A percentile compares a stretch with the other conserved stretches of the same genome.
phyloP scores from a whole-genome alignment of 1,284 basidiomycete genomes.

The Ceratobasidium sp. region DNA sequence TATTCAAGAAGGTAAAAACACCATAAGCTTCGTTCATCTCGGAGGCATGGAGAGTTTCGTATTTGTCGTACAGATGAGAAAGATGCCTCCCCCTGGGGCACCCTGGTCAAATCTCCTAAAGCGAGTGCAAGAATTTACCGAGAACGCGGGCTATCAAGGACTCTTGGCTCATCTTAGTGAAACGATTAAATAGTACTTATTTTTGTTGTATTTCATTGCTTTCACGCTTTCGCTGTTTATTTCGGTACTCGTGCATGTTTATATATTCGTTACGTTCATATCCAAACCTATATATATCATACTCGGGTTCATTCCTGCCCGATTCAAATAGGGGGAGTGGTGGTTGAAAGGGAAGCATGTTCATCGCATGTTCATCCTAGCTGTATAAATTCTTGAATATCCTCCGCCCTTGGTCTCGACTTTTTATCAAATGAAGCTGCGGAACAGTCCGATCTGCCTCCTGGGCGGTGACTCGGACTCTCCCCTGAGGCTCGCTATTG shows the following conservation, averaged over 20 bases:
- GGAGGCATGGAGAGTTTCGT: constrained; percentile 28
- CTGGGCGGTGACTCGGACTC: constrained; percentile 74
- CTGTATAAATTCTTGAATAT: background rate
- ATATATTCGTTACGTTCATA: constrained; percentile 30
- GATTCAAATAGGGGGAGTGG: constrained; percentile 7
- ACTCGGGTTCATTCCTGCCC: constrained; percentile 9
- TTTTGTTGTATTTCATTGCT: background rate
- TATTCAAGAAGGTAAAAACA: constrained; percentile 16
- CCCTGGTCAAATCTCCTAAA: constrained; percentile 19
- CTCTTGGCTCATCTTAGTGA: constrained; percentile 11
- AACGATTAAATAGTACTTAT: constrained; percentile 9
- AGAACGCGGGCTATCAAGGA: background rate
- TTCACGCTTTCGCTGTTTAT: background rate
- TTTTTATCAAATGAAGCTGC: constrained; percentile 61
- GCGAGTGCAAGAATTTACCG: constrained; percentile 1
- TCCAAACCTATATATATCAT: constrained; percentile 7
- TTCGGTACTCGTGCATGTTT: background rate
- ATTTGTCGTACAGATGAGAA: constrained; percentile 22
- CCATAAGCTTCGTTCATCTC: constrained; percentile 13
- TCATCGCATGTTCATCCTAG: background rate
- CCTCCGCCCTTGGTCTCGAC: background rate
- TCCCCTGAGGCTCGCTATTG: constrained; percentile 80
- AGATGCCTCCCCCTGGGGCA: constrained; percentile 12
- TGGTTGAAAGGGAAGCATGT: constrained; percentile 21
- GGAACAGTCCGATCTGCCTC: constrained; percentile 75